Evolutionary conservation across 2,329 filamentous ascomycete genomes (phyloP).

Genomic region (Xylariaceae sp.): DNA sequence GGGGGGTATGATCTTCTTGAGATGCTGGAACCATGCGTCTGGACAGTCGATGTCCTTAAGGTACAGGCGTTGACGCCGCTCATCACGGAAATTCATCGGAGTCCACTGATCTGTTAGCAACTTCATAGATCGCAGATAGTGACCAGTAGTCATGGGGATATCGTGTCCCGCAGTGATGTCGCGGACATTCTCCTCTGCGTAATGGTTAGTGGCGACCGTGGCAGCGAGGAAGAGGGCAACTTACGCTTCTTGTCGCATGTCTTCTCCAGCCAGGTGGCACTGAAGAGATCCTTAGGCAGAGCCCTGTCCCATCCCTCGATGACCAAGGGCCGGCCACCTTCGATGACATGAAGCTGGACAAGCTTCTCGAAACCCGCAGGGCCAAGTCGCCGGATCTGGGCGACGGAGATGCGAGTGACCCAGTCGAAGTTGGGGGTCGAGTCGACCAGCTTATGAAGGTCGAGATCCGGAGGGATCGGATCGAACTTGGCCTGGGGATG

Average conservation of each 20-base stretch:
- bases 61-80: slow-evolving; percentile 80
- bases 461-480: slow-evolving; percentile 79
- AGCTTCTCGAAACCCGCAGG: slow-evolving; percentile 80
- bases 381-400: slow-evolving; percentile 72
- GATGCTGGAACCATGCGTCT: slow-evolving; percentile 72
- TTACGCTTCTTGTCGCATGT: slow-evolving; percentile 74
- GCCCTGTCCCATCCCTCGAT: slow-evolving; percentile 81
- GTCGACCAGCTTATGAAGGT: slow-evolving; percentile 71
- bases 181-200: slow-evolving; percentile 72
- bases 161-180: slow-evolving; percentile 69
- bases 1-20: slow-evolving; percentile 72
- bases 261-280: slow-evolving; percentile 69
- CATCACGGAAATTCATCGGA: slow-evolving; percentile 68
- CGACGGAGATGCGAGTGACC: slow-evolving; percentile 71
- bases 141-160: slow-evolving; percentile 78
- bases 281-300: slow-evolving; percentile 74
- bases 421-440: slow-evolving; percentile 79
- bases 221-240: slow-evolving; percentile 25
- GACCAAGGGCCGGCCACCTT: slow-evolving; percentile 80
- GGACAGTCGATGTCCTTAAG: slow-evolving; percentile 97
- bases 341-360: slow-evolving; percentile 75
- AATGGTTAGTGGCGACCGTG: slow-evolving; percentile 21
- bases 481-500: slow-evolving; percentile 87
- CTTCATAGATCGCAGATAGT: slow-evolving; percentile 85
- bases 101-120: slow-evolving; percentile 80